A percentile compares a stretch with the other conserved stretches of the same genome.
phyloP scores from a whole-genome alignment of 2,329 filamentous ascomycete species.

The Ilyonectria sp. region DNA sequence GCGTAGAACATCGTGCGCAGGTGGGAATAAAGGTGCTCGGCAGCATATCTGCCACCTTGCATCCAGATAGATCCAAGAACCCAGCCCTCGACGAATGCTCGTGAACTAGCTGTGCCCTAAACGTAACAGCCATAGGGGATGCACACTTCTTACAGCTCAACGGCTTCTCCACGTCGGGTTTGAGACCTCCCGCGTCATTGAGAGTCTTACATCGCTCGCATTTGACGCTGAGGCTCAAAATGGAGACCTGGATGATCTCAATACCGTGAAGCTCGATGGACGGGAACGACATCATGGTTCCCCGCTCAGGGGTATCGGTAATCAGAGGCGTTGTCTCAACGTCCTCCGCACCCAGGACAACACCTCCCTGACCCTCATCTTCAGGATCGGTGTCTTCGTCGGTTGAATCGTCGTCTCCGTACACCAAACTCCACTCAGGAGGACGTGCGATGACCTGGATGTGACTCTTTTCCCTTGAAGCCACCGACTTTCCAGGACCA shows the following conservation, averaged over 20 bases:
- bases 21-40: slow-evolving; percentile 86
- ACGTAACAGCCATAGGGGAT: slow-evolving; percentile 66
- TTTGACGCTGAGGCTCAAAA: slow-evolving; percentile 80
- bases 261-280: slow-evolving; percentile 83
- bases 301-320: slow-evolving; percentile 67
- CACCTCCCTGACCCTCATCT: slow-evolving; percentile 61
- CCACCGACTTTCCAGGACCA: slow-evolving; percentile 25
- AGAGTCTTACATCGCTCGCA: slow-evolving; percentile 84
- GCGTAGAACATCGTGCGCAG: slow-evolving; percentile 81
- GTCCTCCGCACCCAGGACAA: slow-evolving; percentile 52
- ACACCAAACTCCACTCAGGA: slow-evolving; percentile 77
- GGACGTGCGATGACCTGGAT: slow-evolving; percentile 81
- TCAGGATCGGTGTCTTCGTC: slow-evolving; percentile 64
- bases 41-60: slow-evolving; percentile 82
- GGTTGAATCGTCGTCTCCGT: slow-evolving; percentile 63
- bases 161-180: slow-evolving; percentile 66
- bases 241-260: slow-evolving; percentile 79
- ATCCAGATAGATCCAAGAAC: slow-evolving; percentile 83
- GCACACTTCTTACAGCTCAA: slow-evolving; percentile 74
- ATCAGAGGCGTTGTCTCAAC: slow-evolving; percentile 27
- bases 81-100: slow-evolving; percentile 81
- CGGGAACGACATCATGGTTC: slow-evolving; percentile 85
- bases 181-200: slow-evolving; percentile 78
- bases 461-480: slow-evolving; percentile 70
- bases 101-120: slow-evolving; percentile 80